These are phyloP conservation scores for Coffea canephora DNA, from an alignment of 257 asterid genomes.

Conservation along the genomic window DNA sequence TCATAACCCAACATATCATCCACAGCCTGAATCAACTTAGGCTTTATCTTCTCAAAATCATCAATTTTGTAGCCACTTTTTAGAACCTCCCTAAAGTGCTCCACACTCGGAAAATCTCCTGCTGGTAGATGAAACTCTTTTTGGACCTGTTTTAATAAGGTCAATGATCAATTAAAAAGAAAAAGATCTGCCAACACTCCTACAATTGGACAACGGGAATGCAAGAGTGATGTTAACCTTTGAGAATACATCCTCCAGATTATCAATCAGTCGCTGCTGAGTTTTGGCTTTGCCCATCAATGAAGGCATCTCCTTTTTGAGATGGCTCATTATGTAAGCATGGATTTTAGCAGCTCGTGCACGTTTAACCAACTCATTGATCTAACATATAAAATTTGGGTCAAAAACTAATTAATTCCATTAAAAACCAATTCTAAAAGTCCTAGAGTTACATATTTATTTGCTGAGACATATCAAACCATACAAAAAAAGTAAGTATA, in stretches of 20 bases:
- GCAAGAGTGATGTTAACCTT: constrained; percentile 40
- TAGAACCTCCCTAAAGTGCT: constrained; percentile 60
- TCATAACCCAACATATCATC: constrained; percentile 86
- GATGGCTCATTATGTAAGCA: constrained; percentile 87
- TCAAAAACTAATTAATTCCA: neutral
- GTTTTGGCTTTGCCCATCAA: constrained; percentile 81
- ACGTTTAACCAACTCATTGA: constrained; percentile 90
- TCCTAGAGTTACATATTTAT: neutral
- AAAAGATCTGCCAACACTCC: neutral
- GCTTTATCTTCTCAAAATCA: constrained; percentile 89
- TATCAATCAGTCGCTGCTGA: constrained; percentile 55
- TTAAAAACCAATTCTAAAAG: neutral
- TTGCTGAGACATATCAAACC: neutral
- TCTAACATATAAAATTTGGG: constrained; percentile 31
- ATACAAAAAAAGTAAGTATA: constrained; percentile 25
- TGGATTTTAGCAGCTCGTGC: constrained; percentile 96
- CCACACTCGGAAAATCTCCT: constrained; percentile 83
- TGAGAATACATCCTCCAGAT: constrained; percentile 59
- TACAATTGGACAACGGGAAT: neutral
- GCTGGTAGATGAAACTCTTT: constrained; percentile 67
- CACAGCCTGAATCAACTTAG: constrained; percentile 68
- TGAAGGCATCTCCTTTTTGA: constrained; percentile 91
- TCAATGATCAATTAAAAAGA: neutral
- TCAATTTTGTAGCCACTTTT: constrained; percentile 50
- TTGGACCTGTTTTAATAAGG: constrained; percentile 53